Percentiles rank a stretch among this genome's conserved stretches.
phyloP scores from a whole-genome alignment of 2,329 filamentous ascomycete genomes.

The Cordyceps tenuipes region DNA sequence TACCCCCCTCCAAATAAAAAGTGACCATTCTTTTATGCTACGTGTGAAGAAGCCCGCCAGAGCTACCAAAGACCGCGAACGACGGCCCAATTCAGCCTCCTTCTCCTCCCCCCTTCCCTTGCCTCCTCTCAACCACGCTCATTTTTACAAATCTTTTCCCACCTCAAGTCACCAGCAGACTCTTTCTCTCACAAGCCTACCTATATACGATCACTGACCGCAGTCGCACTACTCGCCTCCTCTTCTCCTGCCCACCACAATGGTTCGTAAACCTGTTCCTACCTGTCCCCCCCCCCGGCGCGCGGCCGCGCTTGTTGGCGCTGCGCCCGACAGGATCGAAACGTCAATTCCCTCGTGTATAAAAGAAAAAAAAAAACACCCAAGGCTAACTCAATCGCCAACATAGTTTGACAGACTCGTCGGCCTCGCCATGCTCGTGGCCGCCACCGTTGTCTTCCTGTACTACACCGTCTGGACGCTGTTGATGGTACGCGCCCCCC shows the following conservation, averaged over 20 bases:
- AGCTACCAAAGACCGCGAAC: not conserved
- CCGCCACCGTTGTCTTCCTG: conserved; percentile 53
- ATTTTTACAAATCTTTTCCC: not conserved
- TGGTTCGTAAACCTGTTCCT: not conserved
- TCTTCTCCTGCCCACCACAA: conserved; percentile 3
- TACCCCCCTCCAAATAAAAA: not conserved
- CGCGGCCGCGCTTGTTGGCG: not conserved
- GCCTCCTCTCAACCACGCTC: conserved; percentile 3
- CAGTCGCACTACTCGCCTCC: not conserved
- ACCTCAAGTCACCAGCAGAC: not conserved
- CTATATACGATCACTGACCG: conserved; percentile 1
- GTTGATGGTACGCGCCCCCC: conserved; percentile 64
- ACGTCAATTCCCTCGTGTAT: not conserved
- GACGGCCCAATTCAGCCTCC: conserved; percentile 1
- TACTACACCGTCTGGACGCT: conserved; percentile 99
- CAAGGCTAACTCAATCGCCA: not conserved
- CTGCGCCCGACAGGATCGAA: not conserved
- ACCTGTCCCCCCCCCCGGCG: not conserved
- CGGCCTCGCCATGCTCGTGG: conserved; percentile 60
- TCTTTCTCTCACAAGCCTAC: not conserved
- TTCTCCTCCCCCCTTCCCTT: not conserved
- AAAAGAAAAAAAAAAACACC: not conserved
- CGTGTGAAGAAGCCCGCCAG: conserved; percentile 3
- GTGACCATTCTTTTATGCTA: conserved; percentile 4
- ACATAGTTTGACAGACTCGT: conserved; percentile 78